Evolutionary conservation across 2,329 filamentous ascomycete species (phyloP).

Genomic region (Endothia cerciana): DNA sequence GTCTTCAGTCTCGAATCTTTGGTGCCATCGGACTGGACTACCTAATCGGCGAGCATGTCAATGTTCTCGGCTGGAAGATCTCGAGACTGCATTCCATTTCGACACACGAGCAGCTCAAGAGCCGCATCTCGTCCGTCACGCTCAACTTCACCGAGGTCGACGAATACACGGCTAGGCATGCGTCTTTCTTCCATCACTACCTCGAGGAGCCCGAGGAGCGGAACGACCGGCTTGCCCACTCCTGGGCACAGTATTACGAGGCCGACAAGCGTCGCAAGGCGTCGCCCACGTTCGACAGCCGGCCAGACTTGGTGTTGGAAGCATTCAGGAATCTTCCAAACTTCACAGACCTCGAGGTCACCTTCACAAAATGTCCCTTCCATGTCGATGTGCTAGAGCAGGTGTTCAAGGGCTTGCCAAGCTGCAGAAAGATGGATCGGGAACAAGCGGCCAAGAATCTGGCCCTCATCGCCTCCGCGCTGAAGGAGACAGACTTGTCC

Average conservation of each 20-base stretch:
- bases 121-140: slow-evolving; percentile 47
- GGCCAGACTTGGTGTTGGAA: slow-evolving; percentile 42
- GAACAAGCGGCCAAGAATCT: slow-evolving; percentile 44
- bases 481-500: slow-evolving; percentile 41
- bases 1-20: slow-evolving; percentile 43
- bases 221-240: slow-evolving; percentile 40
- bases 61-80: slow-evolving; percentile 48
- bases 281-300: slow-evolving; percentile 42
- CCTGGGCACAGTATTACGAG: slow-evolving; percentile 44
- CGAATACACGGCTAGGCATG: slow-evolving; percentile 45
- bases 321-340: slow-evolving; percentile 46
- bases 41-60: slow-evolving; percentile 47
- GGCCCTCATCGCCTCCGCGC: slow-evolving; percentile 44
- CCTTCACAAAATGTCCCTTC: slow-evolving; percentile 46
- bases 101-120: slow-evolving; percentile 45
- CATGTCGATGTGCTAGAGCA: slow-evolving; percentile 43
- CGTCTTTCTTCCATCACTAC: slow-evolving; percentile 43
- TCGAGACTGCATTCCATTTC: slow-evolving; percentile 49
- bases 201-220: slow-evolving; percentile 43
- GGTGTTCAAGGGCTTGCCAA: slow-evolving; percentile 42
- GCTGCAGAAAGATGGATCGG: slow-evolving; percentile 45
- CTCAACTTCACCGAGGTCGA: slow-evolving; percentile 51
- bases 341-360: slow-evolving; percentile 45
- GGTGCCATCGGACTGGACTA: slow-evolving; percentile 49
- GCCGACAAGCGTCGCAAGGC: slow-evolving; percentile 40